Evolutionary conservation across 2,329 filamentous ascomycete genomes (phyloP).

Genomic region (Lachnellula subtilissima): DNA sequence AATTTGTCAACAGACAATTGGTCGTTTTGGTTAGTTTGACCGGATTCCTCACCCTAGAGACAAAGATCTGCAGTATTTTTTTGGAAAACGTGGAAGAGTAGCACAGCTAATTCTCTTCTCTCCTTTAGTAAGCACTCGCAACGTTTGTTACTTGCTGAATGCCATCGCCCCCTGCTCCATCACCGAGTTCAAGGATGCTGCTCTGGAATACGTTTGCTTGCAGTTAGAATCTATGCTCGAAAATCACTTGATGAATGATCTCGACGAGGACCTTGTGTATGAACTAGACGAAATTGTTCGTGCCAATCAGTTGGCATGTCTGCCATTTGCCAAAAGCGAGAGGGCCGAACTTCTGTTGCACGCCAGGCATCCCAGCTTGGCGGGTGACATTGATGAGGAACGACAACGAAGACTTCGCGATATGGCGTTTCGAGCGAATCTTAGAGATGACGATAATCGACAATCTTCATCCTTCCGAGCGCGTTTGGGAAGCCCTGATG

Average conservation of each 20-base stretch:
- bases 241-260: constrained; percentile 77
- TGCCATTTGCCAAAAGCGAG: constrained; percentile 73
- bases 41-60: too few relatives aligned
- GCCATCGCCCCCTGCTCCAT: constrained; percentile 80
- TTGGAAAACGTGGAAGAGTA: too few relatives aligned
- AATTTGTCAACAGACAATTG: constrained; percentile 80
- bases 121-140: constrained; percentile 66
- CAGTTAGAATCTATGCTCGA: constrained; percentile 91
- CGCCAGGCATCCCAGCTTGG: constrained; percentile 40
- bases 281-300: constrained; percentile 79
- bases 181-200: constrained; percentile 79
- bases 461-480: constrained; percentile 55
- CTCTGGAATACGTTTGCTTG: constrained; percentile 84
- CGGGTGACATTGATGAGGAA: constrained; percentile 63
- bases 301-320: constrained; percentile 72
- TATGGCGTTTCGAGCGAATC: constrained; percentile 62
- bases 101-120: constrained; percentile 18
- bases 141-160: constrained; percentile 80
- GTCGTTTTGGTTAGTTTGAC: constrained; percentile 59
- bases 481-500: constrained; percentile 62
- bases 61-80: too few relatives aligned
- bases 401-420: constrained; percentile 67
- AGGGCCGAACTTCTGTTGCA: constrained; percentile 62
- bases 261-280: constrained; percentile 76
- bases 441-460: constrained; percentile 61